Conservation (phyloP, 2,329 filamentous ascomycete genomes). For the Colletotrichum sp. region DNA sequence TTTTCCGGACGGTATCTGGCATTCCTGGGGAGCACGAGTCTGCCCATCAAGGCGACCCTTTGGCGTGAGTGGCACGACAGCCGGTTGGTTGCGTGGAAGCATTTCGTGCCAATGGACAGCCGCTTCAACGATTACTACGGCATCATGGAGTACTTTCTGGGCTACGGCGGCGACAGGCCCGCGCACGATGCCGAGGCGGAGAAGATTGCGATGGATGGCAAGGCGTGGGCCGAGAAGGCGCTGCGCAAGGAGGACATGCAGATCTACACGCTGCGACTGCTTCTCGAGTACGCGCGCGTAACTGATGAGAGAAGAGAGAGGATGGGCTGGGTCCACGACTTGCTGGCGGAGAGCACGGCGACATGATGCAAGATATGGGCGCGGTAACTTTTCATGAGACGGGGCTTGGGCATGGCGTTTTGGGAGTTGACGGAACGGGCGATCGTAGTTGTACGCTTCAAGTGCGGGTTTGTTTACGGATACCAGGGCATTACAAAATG, state of each 20-base stretch:
- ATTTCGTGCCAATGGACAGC: conserved; percentile 82
- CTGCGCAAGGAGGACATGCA: conserved; percentile 76
- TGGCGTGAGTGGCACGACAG: conserved; percentile 84
- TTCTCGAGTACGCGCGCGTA: conserved; percentile 68
- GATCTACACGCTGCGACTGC: conserved; percentile 69
- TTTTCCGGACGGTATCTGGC: conserved; percentile 73
- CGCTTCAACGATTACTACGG: conserved; percentile 75
- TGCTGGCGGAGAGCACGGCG: conserved; percentile 29
- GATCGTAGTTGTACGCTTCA: fast-evolving
- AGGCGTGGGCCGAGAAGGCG: conserved; percentile 72
- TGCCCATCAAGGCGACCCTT: conserved; percentile 80
- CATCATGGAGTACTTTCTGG: conserved; percentile 77
- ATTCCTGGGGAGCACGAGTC: conserved; percentile 71
- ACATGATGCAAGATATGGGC: background rate
- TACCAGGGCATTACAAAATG: background rate
- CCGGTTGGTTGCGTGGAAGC: conserved; percentile 76
- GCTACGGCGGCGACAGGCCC: conserved; percentile 50
- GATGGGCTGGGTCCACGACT: conserved; percentile 62
- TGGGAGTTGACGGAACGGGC: background rate
- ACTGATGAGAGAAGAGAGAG: conserved; percentile 54
- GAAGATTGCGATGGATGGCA: conserved; percentile 69
- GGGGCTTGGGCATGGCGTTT: background rate
- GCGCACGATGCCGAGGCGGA: conserved; percentile 64
- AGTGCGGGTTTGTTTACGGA: background rate
- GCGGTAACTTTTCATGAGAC: background rate